Evolutionary conservation across 345 rosid genomes (phyloP).

Genomic region (Salix arbutifolia): DNA sequence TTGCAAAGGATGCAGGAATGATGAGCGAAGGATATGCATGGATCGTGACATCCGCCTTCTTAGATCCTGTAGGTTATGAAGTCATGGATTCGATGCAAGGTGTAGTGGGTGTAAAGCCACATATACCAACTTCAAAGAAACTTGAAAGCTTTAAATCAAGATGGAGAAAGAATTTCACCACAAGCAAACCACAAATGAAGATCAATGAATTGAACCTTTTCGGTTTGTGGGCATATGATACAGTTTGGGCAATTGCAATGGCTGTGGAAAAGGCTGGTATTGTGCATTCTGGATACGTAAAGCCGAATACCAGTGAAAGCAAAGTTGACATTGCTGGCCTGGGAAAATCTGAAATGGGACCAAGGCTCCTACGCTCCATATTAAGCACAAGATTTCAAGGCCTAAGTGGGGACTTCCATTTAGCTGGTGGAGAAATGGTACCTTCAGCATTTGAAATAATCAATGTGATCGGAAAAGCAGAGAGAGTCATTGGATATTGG

Average conservation of each 20-base stretch:
- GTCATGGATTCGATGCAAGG: slow-evolving; percentile 22
- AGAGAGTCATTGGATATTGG: slow-evolving; percentile 34
- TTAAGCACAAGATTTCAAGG: slow-evolving; percentile 9
- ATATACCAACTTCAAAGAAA: slow-evolving; percentile 12
- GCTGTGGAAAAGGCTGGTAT: slow-evolving; percentile 23
- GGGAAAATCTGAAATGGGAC: slow-evolving; percentile 12
- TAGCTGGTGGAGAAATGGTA: slow-evolving; percentile 9
- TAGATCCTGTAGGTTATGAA: background rate
- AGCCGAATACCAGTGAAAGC: background rate
- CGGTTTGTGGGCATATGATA: slow-evolving; percentile 42
- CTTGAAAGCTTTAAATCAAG: slow-evolving; percentile 18
- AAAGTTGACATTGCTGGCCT: slow-evolving; percentile 9
- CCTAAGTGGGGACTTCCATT: slow-evolving; percentile 12
- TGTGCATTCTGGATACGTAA: background rate
- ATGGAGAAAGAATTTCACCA: slow-evolving; percentile 15
- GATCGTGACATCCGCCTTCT: slow-evolving; percentile 18
- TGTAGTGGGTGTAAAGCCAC: slow-evolving; percentile 24
- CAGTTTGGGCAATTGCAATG: slow-evolving; percentile 36
- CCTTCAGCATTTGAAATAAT: slow-evolving; percentile 32
- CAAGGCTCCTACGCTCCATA: slow-evolving; percentile 1
- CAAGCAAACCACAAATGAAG: background rate
- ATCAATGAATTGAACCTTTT: background rate
- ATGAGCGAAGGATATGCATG: slow-evolving; percentile 26
- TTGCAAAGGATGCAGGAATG: slow-evolving; percentile 9
- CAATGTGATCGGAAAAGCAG: slow-evolving; percentile 26